phyloP scores from a whole-genome alignment of 2,329 filamentous ascomycete genomes.

The Pseudocercospora musae region DNA sequence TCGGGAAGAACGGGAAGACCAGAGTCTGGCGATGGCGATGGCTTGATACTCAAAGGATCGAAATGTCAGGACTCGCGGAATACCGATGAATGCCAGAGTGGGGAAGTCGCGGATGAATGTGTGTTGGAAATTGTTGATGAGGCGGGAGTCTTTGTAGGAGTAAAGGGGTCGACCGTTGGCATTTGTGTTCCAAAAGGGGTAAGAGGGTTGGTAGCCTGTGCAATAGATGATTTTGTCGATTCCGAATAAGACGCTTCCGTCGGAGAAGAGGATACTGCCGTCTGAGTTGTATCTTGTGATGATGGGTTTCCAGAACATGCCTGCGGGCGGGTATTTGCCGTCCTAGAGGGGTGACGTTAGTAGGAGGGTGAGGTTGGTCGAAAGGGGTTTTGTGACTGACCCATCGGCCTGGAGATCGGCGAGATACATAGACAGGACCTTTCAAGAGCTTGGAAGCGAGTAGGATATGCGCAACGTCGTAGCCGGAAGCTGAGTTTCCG shows the following conservation, averaged over 20 bases:
- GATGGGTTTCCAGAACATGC: slow-evolving; percentile 54
- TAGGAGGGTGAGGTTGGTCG: too few relatives aligned
- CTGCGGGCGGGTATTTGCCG: slow-evolving; percentile 45
- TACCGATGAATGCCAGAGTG: slow-evolving; percentile 51
- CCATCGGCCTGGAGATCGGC: slow-evolving; percentile 50
- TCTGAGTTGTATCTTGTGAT: slow-evolving; percentile 42
- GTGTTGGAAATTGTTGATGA: slow-evolving; percentile 51
- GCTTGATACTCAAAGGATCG: slow-evolving; percentile 57
- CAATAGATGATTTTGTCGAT: slow-evolving; percentile 35
- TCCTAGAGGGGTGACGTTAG: slow-evolving; percentile 35
- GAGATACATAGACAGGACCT: slow-evolving; percentile 52
- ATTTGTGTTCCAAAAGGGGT: slow-evolving; percentile 48
- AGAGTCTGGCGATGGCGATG: slow-evolving; percentile 51
- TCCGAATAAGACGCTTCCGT: slow-evolving; percentile 25
- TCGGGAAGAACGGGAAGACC: slow-evolving; percentile 41
- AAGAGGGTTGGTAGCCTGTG: slow-evolving; percentile 43
- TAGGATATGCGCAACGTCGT: slow-evolving; percentile 32
- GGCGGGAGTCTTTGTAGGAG: slow-evolving; percentile 48
- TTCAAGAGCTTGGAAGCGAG: slow-evolving; percentile 15
- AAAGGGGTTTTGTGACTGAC: neutral
- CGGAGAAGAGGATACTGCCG: slow-evolving; percentile 29
- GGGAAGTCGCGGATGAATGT: slow-evolving; percentile 51
- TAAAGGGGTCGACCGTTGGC: slow-evolving; percentile 47
- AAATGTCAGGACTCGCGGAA: slow-evolving; percentile 53
- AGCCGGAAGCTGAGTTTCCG: slow-evolving; percentile 35